Evolutionary conservation across 2,329 filamentous ascomycete species (phyloP).

Genomic region (Exserohilum turcica): DNA sequence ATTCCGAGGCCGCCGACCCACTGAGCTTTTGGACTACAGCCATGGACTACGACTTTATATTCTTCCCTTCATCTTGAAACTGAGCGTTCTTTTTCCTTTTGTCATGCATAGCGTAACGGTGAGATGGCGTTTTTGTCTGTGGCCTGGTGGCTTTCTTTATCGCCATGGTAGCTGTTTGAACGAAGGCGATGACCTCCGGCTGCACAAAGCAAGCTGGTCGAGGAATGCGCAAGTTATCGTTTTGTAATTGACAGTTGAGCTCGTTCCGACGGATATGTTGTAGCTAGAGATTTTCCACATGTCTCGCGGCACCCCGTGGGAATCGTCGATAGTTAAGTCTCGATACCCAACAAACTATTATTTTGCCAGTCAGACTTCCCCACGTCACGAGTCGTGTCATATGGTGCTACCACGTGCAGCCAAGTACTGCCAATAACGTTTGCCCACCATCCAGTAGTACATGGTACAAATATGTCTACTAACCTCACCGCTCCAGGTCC

Average conservation of each 20-base stretch:
- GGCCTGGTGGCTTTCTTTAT: constrained; percentile 2
- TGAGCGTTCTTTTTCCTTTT: constrained; percentile 4
- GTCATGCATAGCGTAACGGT: constrained; percentile 14
- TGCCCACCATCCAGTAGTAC: background rate
- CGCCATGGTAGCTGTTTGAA: background rate
- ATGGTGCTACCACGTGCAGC: background rate
- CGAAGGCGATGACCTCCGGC: background rate
- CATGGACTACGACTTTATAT: constrained; percentile 4
- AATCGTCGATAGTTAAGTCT: background rate
- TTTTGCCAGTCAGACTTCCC: background rate
- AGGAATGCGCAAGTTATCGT: background rate
- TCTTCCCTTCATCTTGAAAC: constrained; percentile 18
- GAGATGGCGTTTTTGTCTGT: background rate
- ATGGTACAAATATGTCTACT: background rate
- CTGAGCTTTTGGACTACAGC: constrained; percentile 10
- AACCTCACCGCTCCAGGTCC: background rate
- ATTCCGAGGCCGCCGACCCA: constrained; percentile 28
- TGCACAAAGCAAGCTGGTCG: constrained; percentile 1
- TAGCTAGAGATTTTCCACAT: background rate
- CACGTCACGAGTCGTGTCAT: background rate
- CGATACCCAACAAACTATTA: background rate
- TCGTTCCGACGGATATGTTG: background rate
- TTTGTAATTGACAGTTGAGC: constrained; percentile 1
- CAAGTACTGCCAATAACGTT: background rate
- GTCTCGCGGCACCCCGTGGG: constrained; percentile 1